Evolutionary conservation across 129 eudicot genomes (phyloP), one percentile per base, ranked within the genome.

Genomic region (Artemisia tridentata): DNA sequence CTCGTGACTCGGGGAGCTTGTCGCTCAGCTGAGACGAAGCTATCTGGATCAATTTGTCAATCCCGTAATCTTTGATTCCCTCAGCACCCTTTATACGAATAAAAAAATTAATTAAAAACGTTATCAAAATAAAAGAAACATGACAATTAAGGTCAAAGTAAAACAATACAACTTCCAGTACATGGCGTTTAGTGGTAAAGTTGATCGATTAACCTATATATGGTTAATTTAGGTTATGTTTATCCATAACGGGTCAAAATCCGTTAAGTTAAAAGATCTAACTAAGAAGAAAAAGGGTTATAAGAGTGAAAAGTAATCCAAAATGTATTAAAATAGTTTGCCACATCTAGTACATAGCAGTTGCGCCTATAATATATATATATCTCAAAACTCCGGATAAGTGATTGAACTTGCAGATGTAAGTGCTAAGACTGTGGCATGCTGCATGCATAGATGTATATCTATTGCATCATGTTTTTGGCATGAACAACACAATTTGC

Each of bases 1-100:
- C 95, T 46, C 97, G 88, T 7, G 97, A 90, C 76, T 85, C 97
- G 0, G 97, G 97, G 69, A 90, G 95, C 87, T 81, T 84, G 78
- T 90, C 97, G 34, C 91, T 90, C 18, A 90, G 86, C 74, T 90
- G 97, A 41, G 89, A 77, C 58, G 89, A 85, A 51, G 89, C 97
- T 77, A 85, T 83, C 81, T 78, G 81, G 71, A 88, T 82, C 73
- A 90, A 78, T 59, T 87, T 90, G 71, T 90, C 89, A 54, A 90
- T 81, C 43, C 97, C 97, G 17, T 79, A 90, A 71, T 72, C 82
- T 75, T 78, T 81, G 25, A 90, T 84, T 79, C 89, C 97, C 13
- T 87, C 95, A 17, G 77, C 69, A 54, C 91, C 97, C 97, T 90
- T 79, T 49, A 62, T 23, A 45, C 50, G 1, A 57, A 43, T n/a